Percentiles rank a stretch among this genome's conserved stretches.
These are phyloP conservation scores for Aspergillus heteromorphus DNA, from an alignment of 495 filamentous ascomycete species.

Conservation along the genomic window DNA sequence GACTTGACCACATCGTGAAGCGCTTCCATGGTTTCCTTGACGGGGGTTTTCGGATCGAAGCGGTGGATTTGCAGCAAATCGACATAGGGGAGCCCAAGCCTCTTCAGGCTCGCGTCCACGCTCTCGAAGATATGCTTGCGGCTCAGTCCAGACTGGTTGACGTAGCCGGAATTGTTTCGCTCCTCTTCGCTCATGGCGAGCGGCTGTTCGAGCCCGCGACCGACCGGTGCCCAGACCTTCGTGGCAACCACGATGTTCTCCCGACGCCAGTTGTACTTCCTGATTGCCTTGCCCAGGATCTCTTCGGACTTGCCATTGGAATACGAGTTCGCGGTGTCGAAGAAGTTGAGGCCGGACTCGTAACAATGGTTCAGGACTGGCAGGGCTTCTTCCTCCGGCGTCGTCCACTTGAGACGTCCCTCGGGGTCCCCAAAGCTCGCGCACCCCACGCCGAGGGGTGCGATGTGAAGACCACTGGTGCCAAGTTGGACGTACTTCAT, in stretches of 20 bases:
- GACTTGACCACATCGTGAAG: conserved; percentile 61
- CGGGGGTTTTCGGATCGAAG: conserved; percentile 44
- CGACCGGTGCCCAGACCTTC: conserved; percentile 47
- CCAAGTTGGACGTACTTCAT: conserved; percentile 45
- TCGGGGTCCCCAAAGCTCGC: conserved; percentile 58
- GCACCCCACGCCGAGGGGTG: conserved; percentile 60
- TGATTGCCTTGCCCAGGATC: conserved; percentile 39
- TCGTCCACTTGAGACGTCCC: conserved; percentile 51
- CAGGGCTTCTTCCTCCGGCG: conserved; percentile 57
- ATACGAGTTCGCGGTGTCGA: conserved; percentile 54
- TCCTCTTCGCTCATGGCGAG: conserved; percentile 20
- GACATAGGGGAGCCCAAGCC: conserved; percentile 62
- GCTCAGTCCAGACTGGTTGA: conserved; percentile 49
- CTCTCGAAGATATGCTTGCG: conserved; percentile 64
- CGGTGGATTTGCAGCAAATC: conserved; percentile 73
- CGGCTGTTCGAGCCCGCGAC: conserved; percentile 14
- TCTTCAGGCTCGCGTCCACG: conserved; percentile 60
- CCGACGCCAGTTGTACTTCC: conserved; percentile 51
- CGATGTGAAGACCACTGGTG: conserved; percentile 60
- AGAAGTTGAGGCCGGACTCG: conserved; percentile 55
- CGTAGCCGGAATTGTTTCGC: conserved; percentile 18
- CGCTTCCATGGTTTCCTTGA: conserved; percentile 70
- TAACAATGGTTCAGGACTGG: conserved; percentile 67
- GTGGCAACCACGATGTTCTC: conserved; percentile 74
- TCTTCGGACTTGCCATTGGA: conserved; percentile 27